Evolutionary conservation across 768 basidiomycete genomes (phyloP).

Genomic region (Psilocybe cubensis): DNA sequence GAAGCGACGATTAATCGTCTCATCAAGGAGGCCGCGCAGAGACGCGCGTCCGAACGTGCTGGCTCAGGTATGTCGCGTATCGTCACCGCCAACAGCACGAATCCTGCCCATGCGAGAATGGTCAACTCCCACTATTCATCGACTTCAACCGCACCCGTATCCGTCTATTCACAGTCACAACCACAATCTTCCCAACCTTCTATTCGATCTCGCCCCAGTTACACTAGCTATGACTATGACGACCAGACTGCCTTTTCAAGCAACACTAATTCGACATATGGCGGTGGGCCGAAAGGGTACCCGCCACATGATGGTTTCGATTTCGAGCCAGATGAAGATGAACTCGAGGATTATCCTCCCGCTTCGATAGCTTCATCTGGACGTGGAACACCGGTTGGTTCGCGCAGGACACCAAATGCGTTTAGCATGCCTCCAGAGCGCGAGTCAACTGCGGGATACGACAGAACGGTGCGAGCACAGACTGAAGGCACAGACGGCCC

Average conservation of each 20-base stretch:
- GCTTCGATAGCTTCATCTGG: constrained; percentile 56
- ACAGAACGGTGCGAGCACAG: constrained; percentile 60
- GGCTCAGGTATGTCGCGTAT: constrained; percentile 51
- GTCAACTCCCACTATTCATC: constrained; percentile 32
- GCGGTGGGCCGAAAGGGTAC: constrained; percentile 56
- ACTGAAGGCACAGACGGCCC: constrained; percentile 71
- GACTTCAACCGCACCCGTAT: constrained; percentile 27
- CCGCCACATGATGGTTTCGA: constrained; percentile 73
- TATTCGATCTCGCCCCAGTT: constrained; percentile 30
- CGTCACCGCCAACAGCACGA: constrained; percentile 51
- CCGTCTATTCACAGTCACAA: constrained; percentile 37
- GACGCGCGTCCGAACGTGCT: constrained; percentile 66
- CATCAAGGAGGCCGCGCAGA: constrained; percentile 74
- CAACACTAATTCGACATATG: constrained; percentile 29
- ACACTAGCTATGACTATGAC: constrained; percentile 31
- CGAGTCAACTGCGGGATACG: constrained; percentile 48
- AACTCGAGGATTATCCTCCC: constrained; percentile 76
- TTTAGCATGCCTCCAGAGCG: constrained; percentile 63
- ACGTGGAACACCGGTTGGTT: constrained; percentile 72
- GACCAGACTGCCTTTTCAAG: constrained; percentile 33
- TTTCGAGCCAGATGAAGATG: constrained; percentile 71
- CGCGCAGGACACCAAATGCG: constrained; percentile 56
- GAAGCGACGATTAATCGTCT: constrained; percentile 87
- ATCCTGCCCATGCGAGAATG: constrained; percentile 40
- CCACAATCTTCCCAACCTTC: constrained; percentile 29